A percentile compares a stretch with the other conserved stretches of the same genome.
phyloP scores from a whole-genome alignment of 352 stramenopile species.

The Phytopythium chamaehyphon region DNA sequence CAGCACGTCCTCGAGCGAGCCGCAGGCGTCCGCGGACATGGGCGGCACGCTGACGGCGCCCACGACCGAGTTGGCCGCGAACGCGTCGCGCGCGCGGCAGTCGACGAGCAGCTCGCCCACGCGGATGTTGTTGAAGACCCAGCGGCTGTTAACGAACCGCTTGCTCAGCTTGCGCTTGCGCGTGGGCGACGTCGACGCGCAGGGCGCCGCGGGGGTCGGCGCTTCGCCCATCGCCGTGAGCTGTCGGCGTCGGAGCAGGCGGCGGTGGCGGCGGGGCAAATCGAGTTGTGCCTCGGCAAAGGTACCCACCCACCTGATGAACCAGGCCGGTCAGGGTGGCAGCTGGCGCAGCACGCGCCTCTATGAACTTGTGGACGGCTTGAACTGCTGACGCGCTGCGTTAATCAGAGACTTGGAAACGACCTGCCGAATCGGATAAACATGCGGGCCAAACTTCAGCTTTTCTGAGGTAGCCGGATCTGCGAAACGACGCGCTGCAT shows the following conservation, averaged over 20 bases:
- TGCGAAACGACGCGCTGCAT: slow-evolving; percentile 1
- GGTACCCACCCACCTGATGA: too few relatives aligned
- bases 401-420: too few relatives aligned
- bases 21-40: slow-evolving; percentile 8
- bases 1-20: slow-evolving; percentile 18
- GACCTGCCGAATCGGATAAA: too few relatives aligned
- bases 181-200: neutral
- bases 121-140: slow-evolving; percentile 76
- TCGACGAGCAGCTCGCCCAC: slow-evolving; percentile 64
- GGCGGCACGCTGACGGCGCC: slow-evolving; percentile 41
- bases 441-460: too few relatives aligned
- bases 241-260: neutral
- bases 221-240: slow-evolving; percentile 4
- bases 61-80: slow-evolving; percentile 38
- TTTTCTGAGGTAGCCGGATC: slow-evolving; percentile 4
- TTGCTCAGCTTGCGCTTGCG: slow-evolving; percentile 15
- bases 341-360: too few relatives aligned
- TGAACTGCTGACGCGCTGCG: too few relatives aligned
- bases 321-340: too few relatives aligned
- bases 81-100: slow-evolving; percentile 25
- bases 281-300: neutral
- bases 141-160: slow-evolving; percentile 43
- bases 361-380: too few relatives aligned
- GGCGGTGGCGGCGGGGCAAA: too few relatives aligned
- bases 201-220: neutral